Evolutionary conservation across 306 rosid species (phyloP), one percentile per base, ranked within the genome.

Genomic region (Casuarina glauca): DNA sequence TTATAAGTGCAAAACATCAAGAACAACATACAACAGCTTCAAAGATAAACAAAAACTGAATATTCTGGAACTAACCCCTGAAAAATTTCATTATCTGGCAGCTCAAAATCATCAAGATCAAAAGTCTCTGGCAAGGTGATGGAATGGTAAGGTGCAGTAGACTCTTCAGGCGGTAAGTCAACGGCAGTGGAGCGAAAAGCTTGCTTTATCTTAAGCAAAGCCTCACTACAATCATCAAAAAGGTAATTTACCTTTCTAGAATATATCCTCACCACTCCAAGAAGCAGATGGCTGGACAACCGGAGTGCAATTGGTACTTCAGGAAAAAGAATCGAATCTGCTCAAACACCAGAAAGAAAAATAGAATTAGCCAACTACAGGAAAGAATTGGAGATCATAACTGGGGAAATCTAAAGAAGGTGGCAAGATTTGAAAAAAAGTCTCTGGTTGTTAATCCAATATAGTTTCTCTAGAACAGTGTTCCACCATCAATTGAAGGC

Each of bases 241-340:
- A 96, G 97, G 94, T 96, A 96, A 87, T 88, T 91, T 84, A 96
- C 99, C 96, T 96, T 96, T 84, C 99, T 90, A 74, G 99, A 96
- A 82, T 96, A 96, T 74, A 96, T 96, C 90, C 99, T 91, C 84
- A 96, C 99, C 76, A 96, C 99, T 77, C 99, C 99, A 85, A 96
- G 98, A 76, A 96, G 89, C 71, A 96, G 99, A 91, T 96, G 99
- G 84, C 99, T 96, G 84, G 99, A 96, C 90, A 96, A 80, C 66
- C 98, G 93, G 67, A 96, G 97, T 75, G 99, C 99, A 49, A 96
- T 96, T 38, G 99, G 99, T 49, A 90, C 94, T 19, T 96, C 99
- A 38, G 99, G 98, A 77, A 89, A 96, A 78, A 96, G 93, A 79
- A 96, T 96, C 49, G 99, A 96, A 93, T 96, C 99, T 96, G 99